Evolutionary conservation across 2,329 filamentous ascomycete genomes (phyloP).

Genomic region (Neonectria sp.): DNA sequence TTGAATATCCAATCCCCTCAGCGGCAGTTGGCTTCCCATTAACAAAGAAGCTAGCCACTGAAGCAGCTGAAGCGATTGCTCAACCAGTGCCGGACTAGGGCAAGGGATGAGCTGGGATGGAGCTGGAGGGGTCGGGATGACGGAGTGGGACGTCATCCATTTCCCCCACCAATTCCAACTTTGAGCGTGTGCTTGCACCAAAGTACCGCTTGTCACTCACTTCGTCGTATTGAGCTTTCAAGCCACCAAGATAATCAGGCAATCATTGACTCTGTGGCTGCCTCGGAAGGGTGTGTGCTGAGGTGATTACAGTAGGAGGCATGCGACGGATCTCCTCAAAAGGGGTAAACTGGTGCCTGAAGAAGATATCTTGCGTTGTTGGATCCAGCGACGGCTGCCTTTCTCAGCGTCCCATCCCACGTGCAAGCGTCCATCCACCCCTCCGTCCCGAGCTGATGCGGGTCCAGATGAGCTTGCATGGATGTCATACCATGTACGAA

Average conservation of each 20-base stretch:
- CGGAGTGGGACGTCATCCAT: slow-evolving; percentile 27
- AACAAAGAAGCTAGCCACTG: neutral
- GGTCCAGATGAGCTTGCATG: slow-evolving; percentile 10
- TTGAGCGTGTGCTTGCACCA: neutral
- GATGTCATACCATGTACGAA: neutral
- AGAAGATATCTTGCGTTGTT: slow-evolving; percentile 5
- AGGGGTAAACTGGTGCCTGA: slow-evolving; percentile 12
- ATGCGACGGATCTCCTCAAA: neutral
- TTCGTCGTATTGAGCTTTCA: neutral
- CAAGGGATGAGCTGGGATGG: slow-evolving; percentile 9
- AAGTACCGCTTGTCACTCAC: neutral
- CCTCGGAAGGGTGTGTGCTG: neutral
- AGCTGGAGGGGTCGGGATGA: slow-evolving; percentile 19
- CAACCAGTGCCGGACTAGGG: slow-evolving; percentile 3
- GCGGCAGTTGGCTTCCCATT: no score
- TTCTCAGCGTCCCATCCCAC: neutral
- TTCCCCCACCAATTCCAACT: slow-evolving; percentile 25
- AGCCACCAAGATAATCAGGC: slow-evolving; percentile 12
- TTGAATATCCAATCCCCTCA: no score
- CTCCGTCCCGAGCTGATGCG: slow-evolving; percentile 1
- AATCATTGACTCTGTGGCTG: neutral
- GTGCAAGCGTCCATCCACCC: neutral
- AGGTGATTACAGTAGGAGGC: neutral
- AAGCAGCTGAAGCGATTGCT: neutral
- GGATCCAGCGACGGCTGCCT: neutral